A percentile compares a stretch with the other conserved stretches of the same genome.
These are phyloP conservation scores for Lathyrus sativus DNA, from an alignment of 306 rosid genomes.

Conservation along the genomic window DNA sequence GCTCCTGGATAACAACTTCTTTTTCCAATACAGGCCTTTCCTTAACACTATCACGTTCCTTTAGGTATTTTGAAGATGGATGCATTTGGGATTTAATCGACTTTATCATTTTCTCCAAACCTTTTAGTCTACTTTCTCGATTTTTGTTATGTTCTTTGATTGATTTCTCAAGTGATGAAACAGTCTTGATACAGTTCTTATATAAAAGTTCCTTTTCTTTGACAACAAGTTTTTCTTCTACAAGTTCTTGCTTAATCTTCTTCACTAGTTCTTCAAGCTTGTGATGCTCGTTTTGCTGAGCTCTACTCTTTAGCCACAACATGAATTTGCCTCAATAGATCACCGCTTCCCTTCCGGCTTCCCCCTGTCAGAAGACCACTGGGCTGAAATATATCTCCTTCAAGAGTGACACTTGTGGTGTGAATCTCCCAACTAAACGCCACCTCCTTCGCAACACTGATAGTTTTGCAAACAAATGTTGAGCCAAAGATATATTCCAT, in stretches of 20 bases:
- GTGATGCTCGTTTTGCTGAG: slow-evolving; percentile 94
- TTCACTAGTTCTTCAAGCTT: slow-evolving; percentile 95
- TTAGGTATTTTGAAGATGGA: slow-evolving; percentile 78
- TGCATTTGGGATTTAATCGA: slow-evolving; percentile 72
- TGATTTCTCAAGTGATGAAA: slow-evolving; percentile 76
- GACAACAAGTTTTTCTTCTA: slow-evolving; percentile 67
- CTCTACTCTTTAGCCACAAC: slow-evolving; percentile 78
- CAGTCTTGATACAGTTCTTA: slow-evolving; percentile 63
- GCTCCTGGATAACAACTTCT: slow-evolving; percentile 83
- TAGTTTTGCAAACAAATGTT: slow-evolving; percentile 86
- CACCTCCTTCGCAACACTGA: slow-evolving; percentile 91
- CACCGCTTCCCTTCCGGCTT: slow-evolving; percentile 92
- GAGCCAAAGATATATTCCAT: slow-evolving; percentile 96
- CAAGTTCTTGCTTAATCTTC: slow-evolving; percentile 82
- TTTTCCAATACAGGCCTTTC: slow-evolving; percentile 93
- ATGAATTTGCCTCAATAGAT: slow-evolving; percentile 78
- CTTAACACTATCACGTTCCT: slow-evolving; percentile 93
- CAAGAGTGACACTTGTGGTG: slow-evolving; percentile 92
- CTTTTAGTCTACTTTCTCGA: slow-evolving; percentile 79
- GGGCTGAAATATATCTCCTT: slow-evolving; percentile 96
- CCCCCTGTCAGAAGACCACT: slow-evolving; percentile 99
- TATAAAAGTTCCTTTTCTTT: slow-evolving; percentile 63
- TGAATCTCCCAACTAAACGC: slow-evolving; percentile 73
- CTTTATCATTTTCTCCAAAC: slow-evolving; percentile 79
- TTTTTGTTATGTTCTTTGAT: slow-evolving; percentile 78